phyloP scores from a whole-genome alignment of 345 rosid genomes.

The Populus alba region DNA sequence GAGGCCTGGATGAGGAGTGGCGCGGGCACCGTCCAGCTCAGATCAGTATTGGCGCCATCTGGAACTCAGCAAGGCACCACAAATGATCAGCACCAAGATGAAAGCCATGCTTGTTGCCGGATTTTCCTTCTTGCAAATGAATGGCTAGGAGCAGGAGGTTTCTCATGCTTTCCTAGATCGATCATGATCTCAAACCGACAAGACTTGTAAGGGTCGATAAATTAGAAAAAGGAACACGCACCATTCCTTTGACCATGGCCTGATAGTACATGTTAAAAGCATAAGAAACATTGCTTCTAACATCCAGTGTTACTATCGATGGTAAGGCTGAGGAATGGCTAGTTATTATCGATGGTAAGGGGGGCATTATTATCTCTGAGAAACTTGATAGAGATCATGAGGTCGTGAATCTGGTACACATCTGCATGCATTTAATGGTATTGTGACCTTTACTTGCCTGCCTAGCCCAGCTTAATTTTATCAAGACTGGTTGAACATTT shows the following conservation, averaged over 20 bases:
- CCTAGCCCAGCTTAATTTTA: conserved; percentile 57
- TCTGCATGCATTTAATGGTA: conserved; percentile 73
- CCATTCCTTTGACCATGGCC: conserved; percentile 18
- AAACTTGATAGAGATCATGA: conserved; percentile 75
- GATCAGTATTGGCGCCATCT: too few relatives aligned
- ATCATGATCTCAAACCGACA: conserved; percentile 20
- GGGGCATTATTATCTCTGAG: conserved; percentile 61
- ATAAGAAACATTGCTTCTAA: conserved; percentile 18
- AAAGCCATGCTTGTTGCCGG: not conserved
- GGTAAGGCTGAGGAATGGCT: conserved; percentile 95
- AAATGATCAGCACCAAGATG: not conserved
- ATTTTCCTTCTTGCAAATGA: conserved; percentile 2
- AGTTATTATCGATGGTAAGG: conserved; percentile 74
- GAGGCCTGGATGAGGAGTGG: not conserved
- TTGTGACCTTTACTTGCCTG: conserved; percentile 74
- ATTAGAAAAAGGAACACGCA: conserved; percentile 12
- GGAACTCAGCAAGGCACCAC: conserved; percentile 3
- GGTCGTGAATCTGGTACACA: conserved; percentile 62
- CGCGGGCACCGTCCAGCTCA: not conserved
- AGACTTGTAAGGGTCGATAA: conserved; percentile 12
- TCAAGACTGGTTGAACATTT: conserved; percentile 78
- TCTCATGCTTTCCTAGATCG: conserved; percentile 17
- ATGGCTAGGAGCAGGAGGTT: not conserved
- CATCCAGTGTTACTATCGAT: too few relatives aligned
- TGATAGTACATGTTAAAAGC: conserved; percentile 23